Evolutionary conservation across 495 filamentous ascomycete genomes (phyloP), one percentile per base, ranked within the genome.

Genomic region (Penicillium ucsense): DNA sequence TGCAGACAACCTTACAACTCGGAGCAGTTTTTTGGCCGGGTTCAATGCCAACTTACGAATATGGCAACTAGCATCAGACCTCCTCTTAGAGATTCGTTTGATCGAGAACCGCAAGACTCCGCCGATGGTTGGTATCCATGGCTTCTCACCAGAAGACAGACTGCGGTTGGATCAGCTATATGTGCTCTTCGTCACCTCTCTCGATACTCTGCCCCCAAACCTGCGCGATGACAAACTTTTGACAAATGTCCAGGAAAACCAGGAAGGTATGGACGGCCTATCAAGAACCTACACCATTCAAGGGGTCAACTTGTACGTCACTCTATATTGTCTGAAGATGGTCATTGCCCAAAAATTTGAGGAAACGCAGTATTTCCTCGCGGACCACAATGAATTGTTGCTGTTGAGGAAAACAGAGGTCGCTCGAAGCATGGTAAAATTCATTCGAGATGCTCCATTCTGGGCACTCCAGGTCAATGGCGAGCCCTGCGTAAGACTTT

Each of bases 291-390:
- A 43, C 47, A 39, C 35, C 35, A 59, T 63, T n/a, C 58, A 63
- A 50, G 45, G 46, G 9, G 50, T 52, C 4, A 63, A 63, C 37
- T 40, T 61, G 5, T 54, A 61, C 33, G 48, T 63, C 31, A 54
- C 60, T 7, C 38, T 63, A 11, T 55, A 63, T 32, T 63, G 58
- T 35, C 43, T 63, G 29, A 52, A 53, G 33, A 59, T 61, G 58
- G 53, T 61, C 4, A 56, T 59, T 12, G 51, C 50, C 2, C 59
- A 63, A 36, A 59, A 59, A 38, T 57, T 63, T 7, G 58, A 59
- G 34, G 60, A 61, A 20, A 31, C 57, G 10, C 38, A 48, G 28
- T 48, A 53, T 35, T 50, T 41, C 29, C 48, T 34, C 2, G 36
- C 43, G 11, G 34, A 38, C 9, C 43, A 47, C 29, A 52, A 48